Percentiles rank a stretch among this genome's conserved stretches.
phyloP scores from a whole-genome alignment of 805 yeast genomes.

The Cyberlindnera veronae region DNA sequence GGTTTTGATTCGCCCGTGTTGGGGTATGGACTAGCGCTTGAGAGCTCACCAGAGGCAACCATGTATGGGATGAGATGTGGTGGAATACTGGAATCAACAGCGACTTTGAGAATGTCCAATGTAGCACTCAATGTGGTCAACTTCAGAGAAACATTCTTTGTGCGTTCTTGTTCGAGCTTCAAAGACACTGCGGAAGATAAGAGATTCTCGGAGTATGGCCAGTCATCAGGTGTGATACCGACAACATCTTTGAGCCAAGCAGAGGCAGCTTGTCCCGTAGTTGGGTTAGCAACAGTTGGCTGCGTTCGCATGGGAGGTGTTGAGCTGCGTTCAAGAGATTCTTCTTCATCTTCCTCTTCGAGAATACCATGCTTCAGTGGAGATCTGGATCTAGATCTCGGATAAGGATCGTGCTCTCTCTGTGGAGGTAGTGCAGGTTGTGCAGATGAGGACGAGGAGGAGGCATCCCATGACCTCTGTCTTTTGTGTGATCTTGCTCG shows the following conservation, averaged over 20 bases:
- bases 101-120: conserved; percentile 35
- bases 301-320: neutral
- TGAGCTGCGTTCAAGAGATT: neutral
- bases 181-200: conserved; percentile 32
- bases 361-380: conserved; percentile 1
- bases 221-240: conserved; percentile 18
- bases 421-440: neutral
- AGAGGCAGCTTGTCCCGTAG: neutral
- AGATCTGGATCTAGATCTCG: conserved; percentile 4
- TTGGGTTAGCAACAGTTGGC: neutral
- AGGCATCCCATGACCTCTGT: conserved; percentile 16
- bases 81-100: conserved; percentile 34
- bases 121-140: conserved; percentile 31
- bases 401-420: neutral
- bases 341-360: conserved; percentile 1
- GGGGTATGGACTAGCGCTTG: neutral
- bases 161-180: conserved; percentile 39
- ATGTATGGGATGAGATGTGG: conserved; percentile 37
- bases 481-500: conserved; percentile 20
- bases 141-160: conserved; percentile 35
- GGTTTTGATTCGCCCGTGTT: neutral
- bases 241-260: conserved; percentile 9
- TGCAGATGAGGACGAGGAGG: conserved; percentile 2
- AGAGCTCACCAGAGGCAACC: conserved; percentile 21
- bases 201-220: conserved; percentile 39